Evolutionary conservation across 2,329 filamentous ascomycete species (phyloP).

Genomic region (Chaetothyriales sp.): DNA sequence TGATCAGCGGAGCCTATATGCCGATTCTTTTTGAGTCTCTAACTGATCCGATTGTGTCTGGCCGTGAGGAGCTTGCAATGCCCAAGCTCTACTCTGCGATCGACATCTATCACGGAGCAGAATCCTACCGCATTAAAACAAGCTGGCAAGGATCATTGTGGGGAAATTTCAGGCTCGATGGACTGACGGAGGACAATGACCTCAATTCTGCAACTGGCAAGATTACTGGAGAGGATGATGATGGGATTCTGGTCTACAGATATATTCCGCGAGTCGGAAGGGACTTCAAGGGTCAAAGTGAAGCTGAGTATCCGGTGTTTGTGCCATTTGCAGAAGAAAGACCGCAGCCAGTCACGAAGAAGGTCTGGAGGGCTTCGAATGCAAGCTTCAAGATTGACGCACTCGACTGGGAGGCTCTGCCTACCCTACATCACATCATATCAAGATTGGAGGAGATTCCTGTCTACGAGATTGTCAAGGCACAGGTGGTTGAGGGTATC

Average conservation of each 20-base stretch:
- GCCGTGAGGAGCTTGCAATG: slow-evolving; percentile 49
- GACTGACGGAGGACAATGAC: slow-evolving; percentile 20
- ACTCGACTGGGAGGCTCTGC: slow-evolving; percentile 41
- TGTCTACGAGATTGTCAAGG: slow-evolving; percentile 42
- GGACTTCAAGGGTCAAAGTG: slow-evolving; percentile 35
- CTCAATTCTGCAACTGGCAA: slow-evolving; percentile 1
- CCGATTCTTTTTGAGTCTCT: slow-evolving; percentile 46
- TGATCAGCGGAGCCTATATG: slow-evolving; percentile 40
- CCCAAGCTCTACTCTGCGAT: slow-evolving; percentile 45
- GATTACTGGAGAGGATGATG: slow-evolving; percentile 23
- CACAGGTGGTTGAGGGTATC: slow-evolving; percentile 41
- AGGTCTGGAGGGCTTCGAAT: slow-evolving; percentile 27
- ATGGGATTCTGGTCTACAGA: slow-evolving; percentile 41
- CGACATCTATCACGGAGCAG: slow-evolving; percentile 27
- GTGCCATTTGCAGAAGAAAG: slow-evolving; percentile 23
- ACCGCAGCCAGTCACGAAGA: slow-evolving; percentile 19
- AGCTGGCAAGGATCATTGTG: slow-evolving; percentile 33
- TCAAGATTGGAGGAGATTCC: slow-evolving; percentile 41
- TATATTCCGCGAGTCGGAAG: slow-evolving; percentile 45
- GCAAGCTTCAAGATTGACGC: slow-evolving; percentile 37
- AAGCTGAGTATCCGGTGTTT: slow-evolving; percentile 41
- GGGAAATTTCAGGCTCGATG: slow-evolving; percentile 26
- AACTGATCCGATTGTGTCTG: slow-evolving; percentile 47
- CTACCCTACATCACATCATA: slow-evolving; percentile 48
- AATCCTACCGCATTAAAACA: slow-evolving; percentile 28